Conservation (phyloP, 768 basidiomycete genomes). For the Imleria badia region DNA sequence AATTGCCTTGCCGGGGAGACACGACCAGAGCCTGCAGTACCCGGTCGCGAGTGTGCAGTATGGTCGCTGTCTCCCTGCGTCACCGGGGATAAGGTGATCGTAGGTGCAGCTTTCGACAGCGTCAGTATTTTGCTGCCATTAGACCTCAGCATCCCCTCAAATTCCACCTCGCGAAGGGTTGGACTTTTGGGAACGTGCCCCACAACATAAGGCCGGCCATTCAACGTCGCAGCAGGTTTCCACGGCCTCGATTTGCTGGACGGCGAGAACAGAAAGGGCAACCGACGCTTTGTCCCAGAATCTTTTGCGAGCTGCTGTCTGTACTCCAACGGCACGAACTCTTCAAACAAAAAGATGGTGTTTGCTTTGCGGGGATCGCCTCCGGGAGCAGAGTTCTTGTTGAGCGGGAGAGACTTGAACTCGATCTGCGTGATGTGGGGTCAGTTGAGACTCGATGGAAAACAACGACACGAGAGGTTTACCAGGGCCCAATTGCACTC, state of each 20-base stretch:
- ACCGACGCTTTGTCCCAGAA: slow-evolving; percentile 52
- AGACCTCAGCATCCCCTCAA: slow-evolving; percentile 69
- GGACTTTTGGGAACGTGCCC: slow-evolving; percentile 56
- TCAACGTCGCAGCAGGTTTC: slow-evolving; percentile 82
- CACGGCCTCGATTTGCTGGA: slow-evolving; percentile 52
- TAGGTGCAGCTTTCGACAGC: slow-evolving; percentile 29
- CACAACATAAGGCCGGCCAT: slow-evolving; percentile 72
- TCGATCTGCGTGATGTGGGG: slow-evolving; percentile 61
- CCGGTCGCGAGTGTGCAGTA: slow-evolving; percentile 17
- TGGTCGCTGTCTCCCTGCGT: slow-evolving; percentile 35
- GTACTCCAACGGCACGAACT: slow-evolving; percentile 89
- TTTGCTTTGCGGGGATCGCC: slow-evolving; percentile 71
- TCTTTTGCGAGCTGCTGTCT: slow-evolving; percentile 66
- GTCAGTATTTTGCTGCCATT: slow-evolving; percentile 45
- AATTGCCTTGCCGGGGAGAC: slow-evolving; percentile 19
- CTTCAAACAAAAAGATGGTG: slow-evolving; percentile 84
- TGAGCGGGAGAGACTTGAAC: slow-evolving; percentile 72
- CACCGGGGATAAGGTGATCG: slow-evolving; percentile 24
- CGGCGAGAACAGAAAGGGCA: slow-evolving; percentile 68
- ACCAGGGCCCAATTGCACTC: slow-evolving; percentile 95
- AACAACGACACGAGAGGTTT: slow-evolving; percentile 28
- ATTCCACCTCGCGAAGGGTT: slow-evolving; percentile 66
- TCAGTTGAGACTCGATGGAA: background rate
- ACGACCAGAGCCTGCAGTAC: slow-evolving; percentile 21
- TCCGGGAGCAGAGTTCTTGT: slow-evolving; percentile 16